These are phyloP conservation scores for Nyctanthes arbortristis DNA, from an alignment of 257 asterid genomes.

Conservation along the genomic window DNA sequence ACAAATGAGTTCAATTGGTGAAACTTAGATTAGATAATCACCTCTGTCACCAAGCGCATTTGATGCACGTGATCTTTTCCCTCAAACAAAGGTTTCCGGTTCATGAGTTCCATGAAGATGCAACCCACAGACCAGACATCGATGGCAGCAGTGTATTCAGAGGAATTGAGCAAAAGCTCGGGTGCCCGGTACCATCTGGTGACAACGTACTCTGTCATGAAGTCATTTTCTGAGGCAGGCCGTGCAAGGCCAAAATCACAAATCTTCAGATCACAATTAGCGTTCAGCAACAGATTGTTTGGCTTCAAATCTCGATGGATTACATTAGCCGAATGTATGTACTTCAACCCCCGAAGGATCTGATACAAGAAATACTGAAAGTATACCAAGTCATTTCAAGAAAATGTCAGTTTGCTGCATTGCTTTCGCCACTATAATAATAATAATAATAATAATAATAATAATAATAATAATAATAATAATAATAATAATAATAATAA, in stretches of 20 bases:
- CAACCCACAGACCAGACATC: conserved; percentile 99
- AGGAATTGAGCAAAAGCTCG: conserved; percentile 77
- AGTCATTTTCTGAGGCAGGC: conserved; percentile 66
- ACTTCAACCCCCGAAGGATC: conserved; percentile 88
- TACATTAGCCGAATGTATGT: conserved; percentile 88
- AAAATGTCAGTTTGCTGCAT: conserved; percentile 15
- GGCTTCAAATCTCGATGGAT: conserved; percentile 95
- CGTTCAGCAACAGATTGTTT: conserved; percentile 79
- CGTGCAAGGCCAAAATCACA: conserved; percentile 96
- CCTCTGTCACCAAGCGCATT: conserved; percentile 83
- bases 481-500: too few species aligned
- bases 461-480: too few species aligned
- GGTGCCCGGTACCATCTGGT: conserved; percentile 99
- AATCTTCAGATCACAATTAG: conserved; percentile 94
- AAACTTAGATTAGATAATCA: background rate
- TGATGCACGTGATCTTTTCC: conserved; percentile 97
- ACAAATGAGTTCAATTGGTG: background rate
- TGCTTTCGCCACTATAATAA: too few species aligned
- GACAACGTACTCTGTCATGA: conserved; percentile 97
- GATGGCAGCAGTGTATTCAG: conserved; percentile 84
- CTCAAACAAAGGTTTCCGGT: conserved; percentile 78
- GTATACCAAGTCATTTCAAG: background rate
- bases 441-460: too few species aligned
- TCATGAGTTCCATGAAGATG: conserved; percentile 97
- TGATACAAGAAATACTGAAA: conserved; percentile 94